phyloP scores from a whole-genome alignment of 345 rosid species.

The Pseudoturritis turrita region DNA sequence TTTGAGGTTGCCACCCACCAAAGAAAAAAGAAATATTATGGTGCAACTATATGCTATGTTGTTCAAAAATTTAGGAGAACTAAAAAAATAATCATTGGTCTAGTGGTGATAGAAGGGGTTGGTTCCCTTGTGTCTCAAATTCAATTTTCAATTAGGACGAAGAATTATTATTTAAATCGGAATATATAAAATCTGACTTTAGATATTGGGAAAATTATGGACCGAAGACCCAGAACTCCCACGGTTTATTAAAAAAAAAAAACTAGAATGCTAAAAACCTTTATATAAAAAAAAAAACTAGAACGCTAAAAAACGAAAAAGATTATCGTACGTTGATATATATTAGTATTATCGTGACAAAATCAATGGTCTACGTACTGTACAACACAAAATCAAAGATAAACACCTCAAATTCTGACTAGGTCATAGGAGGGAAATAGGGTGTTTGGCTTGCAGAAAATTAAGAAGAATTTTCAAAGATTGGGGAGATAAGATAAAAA shows the following conservation, averaged over 20 bases:
- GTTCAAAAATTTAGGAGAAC: neutral
- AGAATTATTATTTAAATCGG: too few relatives aligned
- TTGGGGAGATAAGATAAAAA: neutral
- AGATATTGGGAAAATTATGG: too few relatives aligned
- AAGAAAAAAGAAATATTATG: neutral
- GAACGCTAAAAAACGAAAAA: neutral
- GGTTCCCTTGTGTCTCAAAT: too few relatives aligned
- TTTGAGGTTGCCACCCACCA: constrained; percentile 3
- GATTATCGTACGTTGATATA: neutral
- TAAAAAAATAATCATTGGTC: too few relatives aligned
- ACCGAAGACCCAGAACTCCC: too few relatives aligned
- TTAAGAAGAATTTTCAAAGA: constrained; percentile 9
- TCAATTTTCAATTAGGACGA: too few relatives aligned
- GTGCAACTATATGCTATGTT: neutral
- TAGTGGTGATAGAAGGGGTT: too few relatives aligned
- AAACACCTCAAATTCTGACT: neutral
- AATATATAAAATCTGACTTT: too few relatives aligned
- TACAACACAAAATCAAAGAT: constrained; percentile 6
- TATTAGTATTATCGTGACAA: neutral
- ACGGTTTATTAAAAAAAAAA: too few relatives aligned
- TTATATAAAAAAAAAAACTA: too few relatives aligned
- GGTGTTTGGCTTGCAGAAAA: neutral
- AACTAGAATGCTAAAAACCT: too few relatives aligned
- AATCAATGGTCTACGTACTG: neutral
- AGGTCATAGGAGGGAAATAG: neutral